Evolutionary conservation across 139 green algal species (phyloP), one percentile per base, ranked within the genome.

Genomic region (Coelastrella sp.): DNA sequence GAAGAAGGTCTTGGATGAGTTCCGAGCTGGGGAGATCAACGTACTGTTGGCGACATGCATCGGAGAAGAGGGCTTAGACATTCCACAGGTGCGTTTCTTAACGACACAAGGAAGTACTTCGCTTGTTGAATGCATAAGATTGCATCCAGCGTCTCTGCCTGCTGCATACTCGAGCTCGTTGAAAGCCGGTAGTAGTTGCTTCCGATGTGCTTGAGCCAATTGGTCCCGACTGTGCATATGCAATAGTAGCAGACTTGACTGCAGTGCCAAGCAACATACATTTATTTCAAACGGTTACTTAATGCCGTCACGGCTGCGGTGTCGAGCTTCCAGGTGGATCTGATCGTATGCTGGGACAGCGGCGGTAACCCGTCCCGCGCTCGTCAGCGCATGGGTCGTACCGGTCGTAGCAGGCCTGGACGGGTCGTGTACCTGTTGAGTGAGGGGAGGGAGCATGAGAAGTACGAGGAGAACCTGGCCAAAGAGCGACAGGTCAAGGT

Each of bases 41-140:
- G 89, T 94, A 77, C 88, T 98, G 83, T 95, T 99, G 53, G 96
- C 96, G 15, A 99, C 97, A 0, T 97, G 93, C 87, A 98, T 99
- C 63, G 97, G 93, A 0, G 97, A 99, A 88, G 97, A 99, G 89
- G 97, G 97, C 0, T 90, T 99, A 66, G 97, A 99, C 89, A 98
- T 99, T 43, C 93, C 94, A 1, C 89, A 97, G 90, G 94, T 90
- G 53, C 17, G 2, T n/a, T n/a, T n/a, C n/a, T n/a, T n/a, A n/a
- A n/a, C n/a, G n/a, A n/a, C n/a, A n/a, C n/a, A n/a, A n/a, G n/a
- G n/a, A n/a, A n/a, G n/a, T n/a, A n/a, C n/a, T n/a, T n/a, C n/a
- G n/a, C n/a, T n/a, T n/a, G n/a, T n/a, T n/a, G n/a, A n/a, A n/a
- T n/a, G n/a, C n/a, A n/a, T n/a, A n/a, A n/a, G n/a, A n/a, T n/a